Evolutionary conservation across 768 basidiomycete species (phyloP), one percentile per base, ranked within the genome.

Genomic region (Daedaleopsis nitida): DNA sequence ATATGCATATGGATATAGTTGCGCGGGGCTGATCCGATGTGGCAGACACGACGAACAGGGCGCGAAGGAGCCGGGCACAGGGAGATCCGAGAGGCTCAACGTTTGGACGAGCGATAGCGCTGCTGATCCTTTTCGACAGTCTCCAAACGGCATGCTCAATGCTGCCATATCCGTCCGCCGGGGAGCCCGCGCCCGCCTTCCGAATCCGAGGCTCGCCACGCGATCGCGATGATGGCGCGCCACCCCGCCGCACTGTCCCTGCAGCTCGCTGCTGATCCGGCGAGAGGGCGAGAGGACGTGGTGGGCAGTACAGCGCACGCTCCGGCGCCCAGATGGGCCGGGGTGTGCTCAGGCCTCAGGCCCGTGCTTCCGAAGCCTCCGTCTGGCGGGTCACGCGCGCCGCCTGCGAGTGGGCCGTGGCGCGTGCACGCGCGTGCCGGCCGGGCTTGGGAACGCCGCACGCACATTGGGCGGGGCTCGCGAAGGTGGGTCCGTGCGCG

Each of bases 91-190:
- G 21, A 4, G 17, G 13, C 44, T 17, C 44, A 45, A 45, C 21
- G 44, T 17, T 14, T n/a, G 42, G 42, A 14, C 14, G n/a, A 43
- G 9, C n/a, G 44, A 17, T 21, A 45, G 17, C 44, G 27, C 10
- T 13, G 21, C 7, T 49, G 47, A 49, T 24, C 47, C 13, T 13
- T 24, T 13, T 2, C 6, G 21, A 24, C 47, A 64, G 62, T 59
- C 62, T 64, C 62, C 62, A 64, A 56, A 55, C 62, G 58, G 62
- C 43, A 59, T 48, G 62, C 44, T 64, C 62, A 64, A 64, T 59
- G 62, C 62, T 64, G 49, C 62, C 62, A 59, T 64, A 59, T 64
- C 62, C 50, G 58, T 59, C 48, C 56, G 57, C 47, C 44, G 45
- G 54, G 54, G 14, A 44, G 54, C 54, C 39, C 42, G 42, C 42